Percentiles rank a stretch among this genome's conserved stretches.
These are phyloP conservation scores for Acanthamoeba healyi DNA, from an alignment of 208 protist genomes.

Conservation along the genomic window DNA sequence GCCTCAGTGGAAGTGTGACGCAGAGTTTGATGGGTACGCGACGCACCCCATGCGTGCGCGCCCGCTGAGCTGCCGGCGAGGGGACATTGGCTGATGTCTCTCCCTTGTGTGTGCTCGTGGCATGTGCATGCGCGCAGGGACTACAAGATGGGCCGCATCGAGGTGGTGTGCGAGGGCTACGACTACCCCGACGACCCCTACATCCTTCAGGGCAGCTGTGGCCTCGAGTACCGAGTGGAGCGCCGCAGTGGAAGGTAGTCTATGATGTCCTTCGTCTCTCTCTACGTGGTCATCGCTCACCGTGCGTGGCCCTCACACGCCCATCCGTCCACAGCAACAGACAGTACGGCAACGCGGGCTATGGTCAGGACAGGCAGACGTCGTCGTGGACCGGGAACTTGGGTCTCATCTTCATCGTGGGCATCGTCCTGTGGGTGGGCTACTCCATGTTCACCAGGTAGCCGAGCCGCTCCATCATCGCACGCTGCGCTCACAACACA, in stretches of 20 bases:
- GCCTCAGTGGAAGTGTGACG: slow-evolving; percentile 32
- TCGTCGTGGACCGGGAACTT: background rate
- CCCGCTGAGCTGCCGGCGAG: too few species aligned
- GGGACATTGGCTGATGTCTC: too few species aligned
- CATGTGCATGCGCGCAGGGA: background rate
- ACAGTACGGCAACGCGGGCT: background rate
- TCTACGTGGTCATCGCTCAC: background rate
- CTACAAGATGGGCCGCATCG: background rate
- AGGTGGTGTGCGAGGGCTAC: slow-evolving; percentile 40
- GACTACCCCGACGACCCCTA: slow-evolving; percentile 61
- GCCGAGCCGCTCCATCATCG: too few species aligned
- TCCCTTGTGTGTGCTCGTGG: background rate
- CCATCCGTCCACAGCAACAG: background rate
- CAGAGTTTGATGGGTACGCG: background rate
- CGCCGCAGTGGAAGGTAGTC: background rate
- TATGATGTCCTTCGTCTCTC: background rate
- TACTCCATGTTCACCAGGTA: background rate
- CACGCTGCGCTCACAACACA: too few species aligned
- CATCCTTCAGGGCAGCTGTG: slow-evolving; percentile 45
- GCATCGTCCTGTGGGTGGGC: background rate
- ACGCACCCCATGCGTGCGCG: background rate
- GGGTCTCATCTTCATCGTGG: background rate
- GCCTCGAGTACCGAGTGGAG: slow-evolving; percentile 27
- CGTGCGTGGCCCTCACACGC: background rate
- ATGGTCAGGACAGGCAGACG: background rate